phyloP scores from a whole-genome alignment of 495 filamentous ascomycete genomes.

The Entonaema liquescens region DNA sequence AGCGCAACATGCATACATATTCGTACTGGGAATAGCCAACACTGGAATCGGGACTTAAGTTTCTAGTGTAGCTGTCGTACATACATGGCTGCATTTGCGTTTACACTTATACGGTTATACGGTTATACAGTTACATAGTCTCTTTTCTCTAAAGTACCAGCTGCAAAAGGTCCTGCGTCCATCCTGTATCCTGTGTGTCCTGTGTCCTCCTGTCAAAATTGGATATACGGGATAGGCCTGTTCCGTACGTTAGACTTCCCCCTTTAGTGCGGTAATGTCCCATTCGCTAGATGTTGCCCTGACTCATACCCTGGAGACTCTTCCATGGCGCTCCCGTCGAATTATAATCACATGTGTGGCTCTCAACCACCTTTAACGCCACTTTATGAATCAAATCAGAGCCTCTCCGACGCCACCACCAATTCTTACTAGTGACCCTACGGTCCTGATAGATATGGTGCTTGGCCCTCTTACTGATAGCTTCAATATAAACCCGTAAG shows the following conservation, averaged over 20 bases:
- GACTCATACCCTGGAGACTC: constrained; percentile 31
- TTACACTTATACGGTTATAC: not conserved
- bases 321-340: constrained; percentile 11
- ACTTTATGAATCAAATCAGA: constrained; percentile 34
- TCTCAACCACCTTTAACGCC: constrained; percentile 24
- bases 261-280: constrained; percentile 27
- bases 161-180: constrained; percentile 9
- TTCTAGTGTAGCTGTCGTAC: constrained; percentile 34
- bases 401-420: constrained; percentile 27
- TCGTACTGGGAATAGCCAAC: constrained; percentile 36
- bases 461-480: constrained; percentile 8
- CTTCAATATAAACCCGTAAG: constrained; percentile 13
- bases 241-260: not conserved
- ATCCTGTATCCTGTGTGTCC: no score
- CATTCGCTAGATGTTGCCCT: constrained; percentile 40
- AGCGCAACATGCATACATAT: constrained; percentile 24
- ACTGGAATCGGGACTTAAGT: constrained; percentile 47
- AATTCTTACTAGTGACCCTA: constrained; percentile 11
- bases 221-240: not conserved
- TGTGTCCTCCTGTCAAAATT: constrained; percentile 14
- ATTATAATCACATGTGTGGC: constrained; percentile 31
- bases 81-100: no score
- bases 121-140: not conserved
- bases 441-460: not conserved
- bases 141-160: constrained; percentile 21